Base-by-base conservation (phyloP, 177 flowering plant species). In the Vitis hybrid region DNA sequence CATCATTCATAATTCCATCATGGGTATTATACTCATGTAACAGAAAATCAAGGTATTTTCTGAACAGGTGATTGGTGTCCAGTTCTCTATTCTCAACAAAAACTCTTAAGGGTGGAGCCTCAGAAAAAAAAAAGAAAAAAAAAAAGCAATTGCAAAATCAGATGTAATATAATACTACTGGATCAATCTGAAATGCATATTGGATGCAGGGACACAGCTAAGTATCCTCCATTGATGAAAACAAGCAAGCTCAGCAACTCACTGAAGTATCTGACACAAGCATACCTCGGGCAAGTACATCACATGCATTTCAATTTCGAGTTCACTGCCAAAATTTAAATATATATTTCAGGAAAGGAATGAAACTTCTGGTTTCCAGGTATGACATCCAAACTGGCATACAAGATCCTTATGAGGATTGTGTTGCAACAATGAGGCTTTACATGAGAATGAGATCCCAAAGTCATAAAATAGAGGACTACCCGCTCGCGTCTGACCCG, bases 211-310 rank as follows among this genome's bases (percentile, higher is more conserved):
- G 98, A 95, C 71, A 95, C 94, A 12, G 97, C 97, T 65, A 90
- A 90, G 79, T 92, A 95, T 76, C 97, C 95, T 60, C 94, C 98
- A 66, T 69, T 93, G 82, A 84, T 91, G 97, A 91, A 91, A 75
- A 88, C 98, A 73, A 90, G 91, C 90, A 91, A 91, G 88, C 90
- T 91, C 55, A 90, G 97, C 84, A 90, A 91, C 80, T 87, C 98
- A 19, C 87, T 91, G 77, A 91, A 89, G 81, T 89, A 89, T 77
- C 82, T 93, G 15, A 82, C 92, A 33, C 92, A 84, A 73, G 80
- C 91, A 67, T 90, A 90, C 73, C 88, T 88, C 1, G 98, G 98
- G 94, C 71, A 79, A 77, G 83, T 76, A 67, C 47, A 8, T 28
- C 31, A 8, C 47, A 1, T 38, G 47, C 44, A 38, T 38, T 28